Conservation (phyloP, 2,329 filamentous ascomycete genomes). For the Diaporthe sp. region DNA sequence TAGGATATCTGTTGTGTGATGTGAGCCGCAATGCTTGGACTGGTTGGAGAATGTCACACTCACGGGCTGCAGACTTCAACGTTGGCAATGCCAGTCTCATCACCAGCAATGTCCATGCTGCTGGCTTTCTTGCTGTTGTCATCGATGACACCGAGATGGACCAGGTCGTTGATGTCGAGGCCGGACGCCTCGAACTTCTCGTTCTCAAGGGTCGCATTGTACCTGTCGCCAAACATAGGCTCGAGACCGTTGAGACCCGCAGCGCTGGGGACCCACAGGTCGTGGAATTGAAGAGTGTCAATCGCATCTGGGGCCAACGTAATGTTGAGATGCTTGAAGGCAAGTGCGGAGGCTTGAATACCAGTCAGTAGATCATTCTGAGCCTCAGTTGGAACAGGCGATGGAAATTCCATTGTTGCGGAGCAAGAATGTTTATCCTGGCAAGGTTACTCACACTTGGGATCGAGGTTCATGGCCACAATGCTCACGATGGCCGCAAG, state of each 20-base stretch:
- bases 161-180: slow-evolving; percentile 12
- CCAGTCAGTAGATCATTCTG: neutral
- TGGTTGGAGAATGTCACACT: neutral
- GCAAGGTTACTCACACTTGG: neutral
- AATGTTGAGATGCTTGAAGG: neutral
- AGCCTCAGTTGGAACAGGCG: neutral
- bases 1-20: slow-evolving; percentile 2
- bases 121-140: neutral
- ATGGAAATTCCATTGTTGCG: neutral
- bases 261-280: neutral
- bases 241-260: slow-evolving; percentile 10
- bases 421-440: neutral
- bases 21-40: neutral
- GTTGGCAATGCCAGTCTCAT: neutral
- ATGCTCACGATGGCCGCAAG: neutral
- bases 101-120: neutral
- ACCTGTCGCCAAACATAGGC: slow-evolving; percentile 8
- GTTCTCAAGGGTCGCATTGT: slow-evolving; percentile 22
- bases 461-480: neutral
- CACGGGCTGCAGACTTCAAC: slow-evolving; percentile 16
- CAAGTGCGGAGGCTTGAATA: neutral
- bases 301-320: neutral
- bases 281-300: neutral
- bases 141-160: neutral
- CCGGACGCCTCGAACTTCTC: slow-evolving; percentile 13